Percentiles rank a stretch among this genome's conserved stretches.
Evolutionary conservation across 1,139 yeast species (phyloP).

Genomic region (Pichia sp.): DNA sequence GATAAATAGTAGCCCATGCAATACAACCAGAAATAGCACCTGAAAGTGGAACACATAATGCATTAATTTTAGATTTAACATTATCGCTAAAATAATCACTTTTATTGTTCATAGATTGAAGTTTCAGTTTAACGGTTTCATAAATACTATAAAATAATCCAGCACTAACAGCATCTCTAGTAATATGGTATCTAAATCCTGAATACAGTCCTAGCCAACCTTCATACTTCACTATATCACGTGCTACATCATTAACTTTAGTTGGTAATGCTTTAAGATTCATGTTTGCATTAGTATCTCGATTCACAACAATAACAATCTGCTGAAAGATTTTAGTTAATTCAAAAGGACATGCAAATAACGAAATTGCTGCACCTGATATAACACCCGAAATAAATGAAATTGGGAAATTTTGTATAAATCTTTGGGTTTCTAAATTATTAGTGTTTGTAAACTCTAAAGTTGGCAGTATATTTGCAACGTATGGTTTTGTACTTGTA

Average conservation of each 20-base stretch:
- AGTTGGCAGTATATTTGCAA: slow-evolving; percentile 19
- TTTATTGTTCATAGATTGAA: slow-evolving; percentile 33
- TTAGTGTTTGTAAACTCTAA: neutral
- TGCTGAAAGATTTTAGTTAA: slow-evolving; percentile 79
- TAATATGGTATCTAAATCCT: slow-evolving; percentile 61
- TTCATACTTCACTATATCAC: slow-evolving; percentile 47
- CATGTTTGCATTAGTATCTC: slow-evolving; percentile 23
- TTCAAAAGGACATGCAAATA: slow-evolving; percentile 81
- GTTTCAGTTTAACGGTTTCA: slow-evolving; percentile 53
- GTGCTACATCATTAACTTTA: slow-evolving; percentile 43
- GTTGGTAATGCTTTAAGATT: slow-evolving; percentile 30
- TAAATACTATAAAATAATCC: slow-evolving; percentile 72
- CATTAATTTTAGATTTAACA: slow-evolving; percentile 10
- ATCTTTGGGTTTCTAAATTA: slow-evolving; percentile 4
- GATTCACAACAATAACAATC: slow-evolving; percentile 44
- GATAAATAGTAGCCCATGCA: slow-evolving; percentile 71
- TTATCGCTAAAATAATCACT: slow-evolving; percentile 6
- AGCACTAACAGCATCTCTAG: slow-evolving; percentile 65
- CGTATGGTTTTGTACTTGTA: slow-evolving; percentile 48
- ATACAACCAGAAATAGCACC: slow-evolving; percentile 78
- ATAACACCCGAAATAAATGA: slow-evolving; percentile 59
- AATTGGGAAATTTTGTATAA: slow-evolving; percentile 53
- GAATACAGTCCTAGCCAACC: slow-evolving; percentile 66
- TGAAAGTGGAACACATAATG: slow-evolving; percentile 41
- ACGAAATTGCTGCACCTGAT: slow-evolving; percentile 61